Conservation (phyloP, 2,329 filamentous ascomycete genomes). For the Claviceps digitariae region DNA sequence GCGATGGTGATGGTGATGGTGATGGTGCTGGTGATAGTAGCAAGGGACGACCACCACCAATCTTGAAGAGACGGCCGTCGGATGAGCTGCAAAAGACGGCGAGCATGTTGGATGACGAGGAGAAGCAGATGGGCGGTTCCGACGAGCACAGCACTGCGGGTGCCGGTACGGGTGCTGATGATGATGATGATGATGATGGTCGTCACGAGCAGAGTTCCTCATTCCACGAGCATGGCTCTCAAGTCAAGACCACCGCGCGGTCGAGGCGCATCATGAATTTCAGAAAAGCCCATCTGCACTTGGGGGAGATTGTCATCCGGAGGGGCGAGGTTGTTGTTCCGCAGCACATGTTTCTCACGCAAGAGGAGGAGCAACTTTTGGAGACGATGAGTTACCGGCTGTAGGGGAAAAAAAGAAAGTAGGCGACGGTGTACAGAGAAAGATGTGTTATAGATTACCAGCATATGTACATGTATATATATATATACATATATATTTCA, state of each 20-base stretch:
- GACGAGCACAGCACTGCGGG: neutral
- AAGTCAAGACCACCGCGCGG: neutral
- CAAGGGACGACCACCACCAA: neutral
- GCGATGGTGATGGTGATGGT: too few species aligned
- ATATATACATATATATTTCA: too few species aligned
- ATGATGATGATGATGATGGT: too few species aligned
- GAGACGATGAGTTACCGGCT: constrained; percentile 21
- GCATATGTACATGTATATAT: too few species aligned
- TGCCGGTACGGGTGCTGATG: neutral
- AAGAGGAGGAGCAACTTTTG: constrained; percentile 22
- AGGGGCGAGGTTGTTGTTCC: constrained; percentile 22
- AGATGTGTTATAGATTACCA: too few species aligned
- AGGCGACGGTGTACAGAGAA: too few species aligned
- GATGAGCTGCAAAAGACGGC: constrained; percentile 3
- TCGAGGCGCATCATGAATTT: constrained; percentile 7
- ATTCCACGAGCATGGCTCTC: neutral
- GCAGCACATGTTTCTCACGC: constrained; percentile 21
- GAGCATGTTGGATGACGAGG: constrained; percentile 6
- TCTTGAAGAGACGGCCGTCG: constrained; percentile 5
- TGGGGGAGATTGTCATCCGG: constrained; percentile 21
- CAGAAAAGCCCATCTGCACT: constrained; percentile 5
- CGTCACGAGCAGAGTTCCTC: neutral
- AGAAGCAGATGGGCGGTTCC: neutral
- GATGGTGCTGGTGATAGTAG: too few species aligned
- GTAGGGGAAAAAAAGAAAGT: too few species aligned